Evolutionary conservation across 208 protist genomes (phyloP), one percentile per base, ranked within the genome.

Genomic region (Crithidia bombi): DNA sequence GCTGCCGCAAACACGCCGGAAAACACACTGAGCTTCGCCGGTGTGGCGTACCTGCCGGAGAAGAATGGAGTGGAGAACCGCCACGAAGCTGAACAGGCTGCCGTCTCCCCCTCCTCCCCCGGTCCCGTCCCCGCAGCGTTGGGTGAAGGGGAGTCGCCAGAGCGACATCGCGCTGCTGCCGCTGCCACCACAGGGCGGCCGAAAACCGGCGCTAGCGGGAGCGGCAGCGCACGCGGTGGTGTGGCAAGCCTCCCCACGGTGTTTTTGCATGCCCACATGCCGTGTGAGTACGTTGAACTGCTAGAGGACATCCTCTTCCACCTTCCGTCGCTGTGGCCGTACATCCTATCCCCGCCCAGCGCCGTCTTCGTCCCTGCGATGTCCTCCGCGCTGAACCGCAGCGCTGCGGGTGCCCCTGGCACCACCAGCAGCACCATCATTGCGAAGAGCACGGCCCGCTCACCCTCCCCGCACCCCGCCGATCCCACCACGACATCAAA

Each of bases 241-340:
- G 54, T 19, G 6, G 26, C 39, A 26, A 41, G 19, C n/a, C 47
- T 63, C 4, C 43, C 65, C 0, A 70, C 78, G 3, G 41, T 80
- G 0, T 54, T 81, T 0, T 57, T 95, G 11, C 79, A 90, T 62
- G 85, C 87, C 57, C 61, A 50, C 51, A 78, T 90, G 47, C 90
- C 90, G 5, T 80, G 87, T 44, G 90, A 95, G 52, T 82, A 79
- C 44, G 35, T 93, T 15, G 85, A 91, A 47, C 70, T 93, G 23
- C 62, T 92, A 7, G 87, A 89, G 51, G 68, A 77, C 2, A 56
- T 92, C 12, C 72, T 95, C 21, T 89, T 93, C 47, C 76, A 69
- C n/a, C 50, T 84, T 6, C 78, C 82, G 4, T 62, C 52, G 28
- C 38, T 77, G 25, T 69, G 65, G 50, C 41, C 61, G 5, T 35